phyloP scores from a whole-genome alignment of 352 stramenopile genomes.

The Peronospora farinosa region DNA sequence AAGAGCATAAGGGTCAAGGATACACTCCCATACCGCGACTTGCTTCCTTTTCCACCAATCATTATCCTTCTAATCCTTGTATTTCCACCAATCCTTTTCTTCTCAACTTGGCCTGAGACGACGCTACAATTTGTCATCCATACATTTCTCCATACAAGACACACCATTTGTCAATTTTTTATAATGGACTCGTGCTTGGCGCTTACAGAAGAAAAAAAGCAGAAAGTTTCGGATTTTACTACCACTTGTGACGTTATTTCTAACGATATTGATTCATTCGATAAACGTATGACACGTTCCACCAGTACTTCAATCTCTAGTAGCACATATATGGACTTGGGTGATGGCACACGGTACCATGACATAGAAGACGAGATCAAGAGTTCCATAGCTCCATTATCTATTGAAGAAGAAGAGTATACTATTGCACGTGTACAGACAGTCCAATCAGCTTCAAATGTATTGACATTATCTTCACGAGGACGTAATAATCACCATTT shows the following conservation, averaged over 20 bases:
- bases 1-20: too few species aligned
- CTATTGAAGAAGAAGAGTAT: conserved; percentile 17
- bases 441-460: conserved; percentile 27
- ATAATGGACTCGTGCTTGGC: conserved; percentile 18
- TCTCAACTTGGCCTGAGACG: conserved; percentile 3
- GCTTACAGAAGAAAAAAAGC: conserved; percentile 23
- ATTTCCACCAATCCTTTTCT: conserved; percentile 1
- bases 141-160: background rate
- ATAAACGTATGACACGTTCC: conserved; percentile 9
- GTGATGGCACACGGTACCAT: conserved; percentile 15
- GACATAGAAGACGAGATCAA: conserved; percentile 12
- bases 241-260: background rate
- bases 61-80: too few species aligned
- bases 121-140: too few species aligned
- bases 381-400: conserved; percentile 9
- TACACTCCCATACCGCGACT: background rate
- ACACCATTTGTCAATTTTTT: background rate
- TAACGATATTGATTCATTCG: conserved; percentile 10
- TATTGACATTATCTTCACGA: conserved; percentile 23
- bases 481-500: conserved; percentile 12
- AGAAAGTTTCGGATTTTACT: conserved; percentile 4
- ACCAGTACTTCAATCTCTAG: conserved; percentile 21
- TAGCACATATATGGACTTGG: conserved; percentile 25
- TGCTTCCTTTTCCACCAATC: too few species aligned
- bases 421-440: conserved; percentile 1